These are phyloP conservation scores for Emmonsia crescens DNA, from an alignment of 2,329 filamentous ascomycete species.

Conservation along the genomic window DNA sequence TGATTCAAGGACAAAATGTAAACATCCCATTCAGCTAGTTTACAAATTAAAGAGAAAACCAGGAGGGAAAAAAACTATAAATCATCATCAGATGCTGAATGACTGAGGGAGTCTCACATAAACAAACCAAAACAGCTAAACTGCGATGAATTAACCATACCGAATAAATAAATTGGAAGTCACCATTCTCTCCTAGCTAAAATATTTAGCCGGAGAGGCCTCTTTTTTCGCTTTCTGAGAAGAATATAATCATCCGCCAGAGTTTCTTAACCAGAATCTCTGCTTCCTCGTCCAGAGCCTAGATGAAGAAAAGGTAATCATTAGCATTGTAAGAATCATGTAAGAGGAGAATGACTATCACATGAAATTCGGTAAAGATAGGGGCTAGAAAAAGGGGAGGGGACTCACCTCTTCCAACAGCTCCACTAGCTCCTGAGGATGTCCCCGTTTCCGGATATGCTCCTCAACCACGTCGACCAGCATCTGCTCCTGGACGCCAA, in stretches of 20 bases:
- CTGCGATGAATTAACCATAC: not conserved
- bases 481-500: constrained; percentile 93
- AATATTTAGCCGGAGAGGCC: constrained; percentile 56
- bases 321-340: constrained; percentile 23
- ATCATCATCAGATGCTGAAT: not conserved
- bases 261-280: constrained; percentile 91
- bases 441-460: constrained; percentile 64
- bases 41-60: not conserved
- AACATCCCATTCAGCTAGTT: not conserved
- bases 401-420: constrained; percentile 66
- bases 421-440: constrained; percentile 69
- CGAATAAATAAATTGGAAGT: not conserved
- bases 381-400: constrained; percentile 4
- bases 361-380: not conserved
- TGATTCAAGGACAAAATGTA: not conserved
- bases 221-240: constrained; percentile 85
- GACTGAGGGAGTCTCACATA: not conserved
- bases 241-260: constrained; percentile 98
- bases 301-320: constrained; percentile 10
- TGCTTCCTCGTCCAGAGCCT: constrained; percentile 89
- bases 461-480: constrained; percentile 87
- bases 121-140: not conserved
- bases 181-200: not conserved
- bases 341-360: not conserved
- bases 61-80: not conserved